Percentiles rank a stretch among this genome's conserved stretches.
Conservation (phyloP, 2,329 filamentous ascomycete genomes). For the Hypoxylon sp. region DNA sequence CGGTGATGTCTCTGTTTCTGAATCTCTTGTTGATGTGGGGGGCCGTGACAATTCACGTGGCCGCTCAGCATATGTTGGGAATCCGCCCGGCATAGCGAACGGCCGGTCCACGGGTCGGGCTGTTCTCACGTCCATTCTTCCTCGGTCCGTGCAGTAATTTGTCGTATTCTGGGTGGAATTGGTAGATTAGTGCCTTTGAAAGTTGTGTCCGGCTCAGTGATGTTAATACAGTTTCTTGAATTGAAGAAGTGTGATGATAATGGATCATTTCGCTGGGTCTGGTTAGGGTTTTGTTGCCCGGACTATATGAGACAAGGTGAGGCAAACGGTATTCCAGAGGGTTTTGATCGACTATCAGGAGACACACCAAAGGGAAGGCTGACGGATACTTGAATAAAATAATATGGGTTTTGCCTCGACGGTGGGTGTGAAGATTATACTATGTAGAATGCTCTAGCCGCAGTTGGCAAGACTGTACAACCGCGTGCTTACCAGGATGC, state of each 20-base stretch:
- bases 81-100: slow-evolving; percentile 50
- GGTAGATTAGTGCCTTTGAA: slow-evolving; percentile 41
- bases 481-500: slow-evolving; percentile 47
- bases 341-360: slow-evolving; percentile 44
- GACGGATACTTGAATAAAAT: slow-evolving; percentile 46
- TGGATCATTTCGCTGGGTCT: slow-evolving; percentile 48
- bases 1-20: slow-evolving; percentile 49
- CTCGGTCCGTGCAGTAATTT: slow-evolving; percentile 38
- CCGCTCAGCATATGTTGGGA: slow-evolving; percentile 46
- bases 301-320: slow-evolving; percentile 49
- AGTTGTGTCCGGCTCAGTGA: slow-evolving; percentile 37
- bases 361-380: slow-evolving; percentile 50
- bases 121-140: slow-evolving; percentile 46
- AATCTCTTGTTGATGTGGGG: slow-evolving; percentile 44
- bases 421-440: slow-evolving; percentile 44
- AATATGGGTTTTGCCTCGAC: slow-evolving; percentile 25
- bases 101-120: slow-evolving; percentile 46
- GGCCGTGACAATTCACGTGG: slow-evolving; percentile 44
- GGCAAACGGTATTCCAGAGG: slow-evolving; percentile 43
- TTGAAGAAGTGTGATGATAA: slow-evolving; percentile 44
- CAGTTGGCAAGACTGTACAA: slow-evolving; percentile 37
- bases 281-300: slow-evolving; percentile 43
- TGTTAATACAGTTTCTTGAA: slow-evolving; percentile 39
- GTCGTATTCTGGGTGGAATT: slow-evolving; percentile 49
- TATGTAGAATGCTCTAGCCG: slow-evolving; percentile 28